These are phyloP conservation scores for Beauveria sp. DNA, from an alignment of 2,329 filamentous ascomycete species.

Conservation along the genomic window DNA sequence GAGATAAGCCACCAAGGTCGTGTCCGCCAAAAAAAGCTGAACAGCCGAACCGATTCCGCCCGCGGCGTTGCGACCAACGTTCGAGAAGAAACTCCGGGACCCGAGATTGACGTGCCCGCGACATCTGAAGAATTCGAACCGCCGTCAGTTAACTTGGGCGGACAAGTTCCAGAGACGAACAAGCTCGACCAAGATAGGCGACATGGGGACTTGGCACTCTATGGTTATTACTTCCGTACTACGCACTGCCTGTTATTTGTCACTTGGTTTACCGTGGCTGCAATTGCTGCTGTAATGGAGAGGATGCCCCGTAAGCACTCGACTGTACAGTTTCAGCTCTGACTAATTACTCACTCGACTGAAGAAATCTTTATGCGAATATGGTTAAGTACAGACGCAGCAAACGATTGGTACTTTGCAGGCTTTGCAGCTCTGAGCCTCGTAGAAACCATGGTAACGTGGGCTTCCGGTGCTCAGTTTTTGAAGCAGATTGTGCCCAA, in stretches of 20 bases:
- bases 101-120: too few relatives aligned
- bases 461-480: not conserved
- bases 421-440: not conserved
- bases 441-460: not conserved
- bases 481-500: not conserved
- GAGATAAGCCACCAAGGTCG: not conserved
- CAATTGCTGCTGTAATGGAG: not conserved
- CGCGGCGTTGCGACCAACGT: too few relatives aligned
- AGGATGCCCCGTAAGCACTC: not conserved
- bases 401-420: slow-evolving; percentile 7
- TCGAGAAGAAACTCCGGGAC: too few relatives aligned
- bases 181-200: not conserved
- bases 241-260: not conserved
- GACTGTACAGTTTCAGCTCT: too few relatives aligned
- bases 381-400: slow-evolving; percentile 12
- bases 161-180: too few relatives aligned
- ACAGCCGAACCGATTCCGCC: not conserved
- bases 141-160: too few relatives aligned
- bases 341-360: too few relatives aligned
- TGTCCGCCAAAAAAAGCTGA: not conserved
- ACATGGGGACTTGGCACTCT: not conserved
- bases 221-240: not conserved
- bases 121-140: too few relatives aligned
- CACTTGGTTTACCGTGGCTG: not conserved
- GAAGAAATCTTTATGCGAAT: slow-evolving; percentile 3